Evolutionary conservation across 805 yeast genomes (phyloP).

Genomic region (Starmerella apicola): DNA sequence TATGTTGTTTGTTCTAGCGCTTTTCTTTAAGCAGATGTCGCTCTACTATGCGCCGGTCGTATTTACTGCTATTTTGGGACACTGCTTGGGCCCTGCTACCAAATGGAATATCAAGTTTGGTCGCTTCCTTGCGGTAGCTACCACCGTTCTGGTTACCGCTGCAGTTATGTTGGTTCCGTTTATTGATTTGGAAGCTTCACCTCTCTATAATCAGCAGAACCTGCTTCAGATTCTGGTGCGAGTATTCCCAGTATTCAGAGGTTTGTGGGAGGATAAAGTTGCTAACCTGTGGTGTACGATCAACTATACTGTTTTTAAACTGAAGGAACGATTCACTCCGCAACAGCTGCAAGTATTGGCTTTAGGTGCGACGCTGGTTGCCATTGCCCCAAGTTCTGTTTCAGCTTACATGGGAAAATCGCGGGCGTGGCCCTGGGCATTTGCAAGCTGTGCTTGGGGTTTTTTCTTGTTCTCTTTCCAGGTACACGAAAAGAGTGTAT

Average conservation of each 20-base stretch:
- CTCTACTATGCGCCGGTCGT: slow-evolving; percentile 83
- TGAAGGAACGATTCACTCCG: slow-evolving; percentile 41
- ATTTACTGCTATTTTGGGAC: slow-evolving; percentile 64
- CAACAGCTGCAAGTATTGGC: slow-evolving; percentile 47
- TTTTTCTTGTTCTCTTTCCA: slow-evolving; percentile 87
- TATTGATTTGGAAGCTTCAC: slow-evolving; percentile 29
- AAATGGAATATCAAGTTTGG: slow-evolving; percentile 3
- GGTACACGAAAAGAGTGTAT: slow-evolving; percentile 87
- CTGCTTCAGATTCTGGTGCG: slow-evolving; percentile 47
- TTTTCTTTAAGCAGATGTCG: slow-evolving; percentile 91
- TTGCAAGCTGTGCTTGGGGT: slow-evolving; percentile 73
- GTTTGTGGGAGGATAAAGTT: slow-evolving; percentile 93
- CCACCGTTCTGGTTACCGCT: slow-evolving; percentile 49
- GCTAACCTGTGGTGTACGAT: slow-evolving; percentile 97
- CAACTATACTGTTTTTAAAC: slow-evolving; percentile 57
- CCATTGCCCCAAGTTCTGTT: slow-evolving; percentile 45
- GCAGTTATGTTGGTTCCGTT: slow-evolving; percentile 48
- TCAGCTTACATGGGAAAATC: slow-evolving; percentile 32
- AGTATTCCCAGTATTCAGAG: slow-evolving; percentile 85
- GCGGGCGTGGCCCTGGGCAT: slow-evolving; percentile 47
- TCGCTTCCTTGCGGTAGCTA: slow-evolving; percentile 48
- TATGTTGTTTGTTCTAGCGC: slow-evolving; percentile 59
- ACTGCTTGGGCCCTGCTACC: slow-evolving; percentile 31
- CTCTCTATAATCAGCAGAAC: slow-evolving; percentile 26
- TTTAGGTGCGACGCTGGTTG: slow-evolving; percentile 28